Evolutionary conservation across 2,329 filamentous ascomycete genomes (phyloP).

Genomic region (Pseudopithomyces maydicus): DNA sequence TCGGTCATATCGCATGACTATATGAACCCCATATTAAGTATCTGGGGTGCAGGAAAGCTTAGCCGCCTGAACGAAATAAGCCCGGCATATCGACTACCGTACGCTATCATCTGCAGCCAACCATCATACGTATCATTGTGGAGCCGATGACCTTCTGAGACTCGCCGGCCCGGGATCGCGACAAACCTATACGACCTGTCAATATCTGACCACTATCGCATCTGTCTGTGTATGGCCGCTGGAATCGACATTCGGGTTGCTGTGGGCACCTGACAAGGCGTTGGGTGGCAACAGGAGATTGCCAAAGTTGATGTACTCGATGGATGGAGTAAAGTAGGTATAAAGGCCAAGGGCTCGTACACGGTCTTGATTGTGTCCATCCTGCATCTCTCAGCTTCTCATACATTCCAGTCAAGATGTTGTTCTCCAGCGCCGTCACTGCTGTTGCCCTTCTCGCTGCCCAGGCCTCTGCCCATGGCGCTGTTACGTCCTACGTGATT

Average conservation of each 20-base stretch:
- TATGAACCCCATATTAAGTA: slow-evolving; percentile 25
- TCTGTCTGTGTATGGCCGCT: slow-evolving; percentile 23
- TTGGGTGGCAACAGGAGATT: slow-evolving; percentile 19
- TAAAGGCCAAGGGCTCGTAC: slow-evolving; percentile 16
- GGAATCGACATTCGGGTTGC: slow-evolving; percentile 5
- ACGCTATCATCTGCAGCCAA: slow-evolving; percentile 16
- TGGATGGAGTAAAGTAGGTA: slow-evolving; percentile 8
- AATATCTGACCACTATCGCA: slow-evolving; percentile 29
- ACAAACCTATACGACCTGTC: slow-evolving; percentile 24
- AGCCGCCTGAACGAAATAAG: slow-evolving; percentile 16
- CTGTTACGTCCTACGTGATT: slow-evolving; percentile 43
- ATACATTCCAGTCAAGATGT: slow-evolving; percentile 34
- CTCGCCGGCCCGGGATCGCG: slow-evolving; percentile 26
- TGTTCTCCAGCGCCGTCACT: slow-evolving; percentile 43
- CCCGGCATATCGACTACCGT: slow-evolving; percentile 29
- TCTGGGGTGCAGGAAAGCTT: slow-evolving; percentile 25
- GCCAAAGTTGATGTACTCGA: not conserved
- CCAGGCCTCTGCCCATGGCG: slow-evolving; percentile 41
- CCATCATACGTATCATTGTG: slow-evolving; percentile 21
- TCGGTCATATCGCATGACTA: slow-evolving; percentile 23
- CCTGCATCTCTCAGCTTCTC: not conserved
- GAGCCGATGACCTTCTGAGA: slow-evolving; percentile 23
- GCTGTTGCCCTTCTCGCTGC: slow-evolving; percentile 35
- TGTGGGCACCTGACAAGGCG: slow-evolving; percentile 8
- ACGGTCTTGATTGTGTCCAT: not conserved